Conservation (phyloP, 805 yeast species). For the Saccharomycopsis synnaedendra region DNA sequence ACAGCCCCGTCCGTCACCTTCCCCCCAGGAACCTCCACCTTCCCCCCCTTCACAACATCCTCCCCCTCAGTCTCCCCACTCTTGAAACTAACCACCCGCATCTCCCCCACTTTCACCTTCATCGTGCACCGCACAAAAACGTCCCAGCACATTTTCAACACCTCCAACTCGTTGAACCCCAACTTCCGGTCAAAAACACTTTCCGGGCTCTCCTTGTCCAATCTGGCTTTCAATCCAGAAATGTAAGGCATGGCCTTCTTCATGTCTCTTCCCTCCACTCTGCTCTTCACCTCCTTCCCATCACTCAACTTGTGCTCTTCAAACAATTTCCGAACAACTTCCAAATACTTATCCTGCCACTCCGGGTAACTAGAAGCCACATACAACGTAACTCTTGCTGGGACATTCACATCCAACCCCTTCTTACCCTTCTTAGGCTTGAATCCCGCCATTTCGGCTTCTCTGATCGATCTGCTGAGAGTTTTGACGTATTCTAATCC, state of each 20-base stretch:
- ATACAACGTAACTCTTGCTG: conserved; percentile 62
- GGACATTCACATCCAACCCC: conserved; percentile 58
- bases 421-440: conserved; percentile 81
- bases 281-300: conserved; percentile 49
- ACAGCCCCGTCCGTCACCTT: conserved; percentile 74
- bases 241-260: conserved; percentile 98
- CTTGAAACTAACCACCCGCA: conserved; percentile 51
- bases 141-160: conserved; percentile 43
- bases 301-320: conserved; percentile 54
- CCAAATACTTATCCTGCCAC: conserved; percentile 78
- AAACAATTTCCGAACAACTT: conserved; percentile 67
- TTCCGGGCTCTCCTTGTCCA: conserved; percentile 56
- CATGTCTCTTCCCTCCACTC: conserved; percentile 72
- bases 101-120: conserved; percentile 38
- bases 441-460: conserved; percentile 76
- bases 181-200: conserved; percentile 85
- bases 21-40: conserved; percentile 48
- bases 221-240: conserved; percentile 71
- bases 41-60: conserved; percentile 58
- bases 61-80: conserved; percentile 54
- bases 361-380: conserved; percentile 81
- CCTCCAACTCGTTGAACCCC: conserved; percentile 65
- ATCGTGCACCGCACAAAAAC: conserved; percentile 58
- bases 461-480: conserved; percentile 78
- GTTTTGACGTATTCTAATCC: conserved; percentile 72